phyloP scores from a whole-genome alignment of 495 filamentous ascomycete genomes.

The Echria macrotheca region DNA sequence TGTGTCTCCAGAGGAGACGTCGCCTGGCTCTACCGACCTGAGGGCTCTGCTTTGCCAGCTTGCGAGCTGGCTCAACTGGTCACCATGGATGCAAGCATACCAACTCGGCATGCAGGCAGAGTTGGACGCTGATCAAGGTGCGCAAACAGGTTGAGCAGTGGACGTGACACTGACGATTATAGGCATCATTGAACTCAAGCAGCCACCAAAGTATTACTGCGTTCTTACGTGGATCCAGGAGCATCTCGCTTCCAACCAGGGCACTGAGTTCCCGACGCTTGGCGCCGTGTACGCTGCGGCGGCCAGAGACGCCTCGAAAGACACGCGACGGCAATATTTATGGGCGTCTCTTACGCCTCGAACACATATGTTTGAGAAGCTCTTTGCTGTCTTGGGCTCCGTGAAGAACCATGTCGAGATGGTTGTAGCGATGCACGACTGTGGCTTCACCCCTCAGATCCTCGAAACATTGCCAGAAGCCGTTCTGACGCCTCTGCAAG shows the following conservation, averaged over 20 bases:
- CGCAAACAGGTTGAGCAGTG: too few species aligned
- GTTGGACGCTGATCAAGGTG: conserved; percentile 13
- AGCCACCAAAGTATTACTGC: too few species aligned
- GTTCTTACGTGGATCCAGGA: conserved; percentile 60
- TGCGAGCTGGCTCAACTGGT: conserved; percentile 79
- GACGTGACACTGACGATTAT: too few species aligned
- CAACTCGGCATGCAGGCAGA: conserved; percentile 59
- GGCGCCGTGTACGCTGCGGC: conserved; percentile 41
- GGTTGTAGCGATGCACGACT: conserved; percentile 56
- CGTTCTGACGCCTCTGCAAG: conserved; percentile 69
- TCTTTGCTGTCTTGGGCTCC: conserved; percentile 40
- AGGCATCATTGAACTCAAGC: too few species aligned
- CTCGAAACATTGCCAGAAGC: conserved; percentile 82
- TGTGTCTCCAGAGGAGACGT: conserved; percentile 50
- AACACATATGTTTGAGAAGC: conserved; percentile 58
- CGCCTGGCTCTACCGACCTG: conserved; percentile 49
- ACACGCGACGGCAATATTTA: conserved; percentile 10
- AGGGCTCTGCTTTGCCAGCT: conserved; percentile 73
- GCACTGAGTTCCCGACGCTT: conserved; percentile 54
- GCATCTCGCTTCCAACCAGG: conserved; percentile 48
- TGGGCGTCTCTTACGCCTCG: conserved; percentile 46
- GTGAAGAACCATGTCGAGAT: conserved; percentile 40
- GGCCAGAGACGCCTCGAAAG: neutral
- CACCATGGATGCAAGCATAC: conserved; percentile 66
- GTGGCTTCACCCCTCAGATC: conserved; percentile 50